phyloP scores from a whole-genome alignment of 495 filamentous ascomycete genomes.

The Sordaria brevicollis region DNA sequence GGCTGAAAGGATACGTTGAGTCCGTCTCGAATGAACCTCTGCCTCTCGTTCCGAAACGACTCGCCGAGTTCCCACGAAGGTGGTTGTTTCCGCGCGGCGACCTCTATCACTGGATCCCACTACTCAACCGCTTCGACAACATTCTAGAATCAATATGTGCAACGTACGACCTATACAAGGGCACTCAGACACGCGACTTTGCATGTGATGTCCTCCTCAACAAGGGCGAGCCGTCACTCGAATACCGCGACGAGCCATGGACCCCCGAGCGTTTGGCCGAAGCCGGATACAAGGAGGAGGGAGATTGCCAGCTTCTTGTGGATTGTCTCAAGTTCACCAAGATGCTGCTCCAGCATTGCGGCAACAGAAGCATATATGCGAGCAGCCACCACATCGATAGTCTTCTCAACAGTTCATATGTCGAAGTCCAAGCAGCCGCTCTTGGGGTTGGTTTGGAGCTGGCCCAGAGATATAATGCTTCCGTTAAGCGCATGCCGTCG shows the following conservation, averaged over 20 bases:
- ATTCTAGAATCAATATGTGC: conserved; percentile 72
- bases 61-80: conserved; percentile 69
- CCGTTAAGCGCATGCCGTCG: conserved; percentile 55
- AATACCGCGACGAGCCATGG: conserved; percentile 28
- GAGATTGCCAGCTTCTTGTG: conserved; percentile 70
- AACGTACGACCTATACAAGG: conserved; percentile 70
- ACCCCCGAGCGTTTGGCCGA: conserved; percentile 38
- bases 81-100: conserved; percentile 98
- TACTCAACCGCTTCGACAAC: conserved; percentile 88
- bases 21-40: conserved; percentile 58
- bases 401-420: conserved; percentile 75
- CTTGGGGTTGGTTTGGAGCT: conserved; percentile 72
- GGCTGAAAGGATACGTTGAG: conserved; percentile 66
- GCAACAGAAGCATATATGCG: conserved; percentile 90
- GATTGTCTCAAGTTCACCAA: conserved; percentile 73
- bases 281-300: conserved; percentile 57
- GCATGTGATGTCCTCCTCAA: conserved; percentile 48
- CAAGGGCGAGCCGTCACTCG: conserved; percentile 32
- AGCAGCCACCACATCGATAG: conserved; percentile 81
- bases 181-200: conserved; percentile 72
- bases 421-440: conserved; percentile 61
- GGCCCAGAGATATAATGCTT: conserved; percentile 85
- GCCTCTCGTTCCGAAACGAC: conserved; percentile 62
- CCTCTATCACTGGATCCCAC: conserved; percentile 94
- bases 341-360: conserved; percentile 85